These are phyloP conservation scores for Dendrocalamus sinicus DNA, from an alignment of 176 grass and related monocot genomes.

Conservation along the genomic window DNA sequence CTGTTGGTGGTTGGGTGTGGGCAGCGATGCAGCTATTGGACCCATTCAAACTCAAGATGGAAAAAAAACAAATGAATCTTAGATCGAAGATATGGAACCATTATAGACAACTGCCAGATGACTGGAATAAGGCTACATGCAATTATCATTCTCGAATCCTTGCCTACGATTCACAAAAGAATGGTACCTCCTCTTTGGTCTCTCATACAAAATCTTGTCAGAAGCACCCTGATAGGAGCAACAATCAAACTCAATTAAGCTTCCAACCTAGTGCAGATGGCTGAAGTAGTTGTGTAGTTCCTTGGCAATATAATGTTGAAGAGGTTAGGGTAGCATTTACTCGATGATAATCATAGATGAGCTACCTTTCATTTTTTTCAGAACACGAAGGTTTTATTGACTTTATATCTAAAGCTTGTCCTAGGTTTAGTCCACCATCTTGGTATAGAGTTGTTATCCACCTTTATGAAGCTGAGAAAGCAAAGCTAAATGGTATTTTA, in stretches of 20 bases:
- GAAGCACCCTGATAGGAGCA: background rate
- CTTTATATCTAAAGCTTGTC: background rate
- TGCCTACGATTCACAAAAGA: background rate
- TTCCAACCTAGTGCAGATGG: background rate
- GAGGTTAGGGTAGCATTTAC: background rate
- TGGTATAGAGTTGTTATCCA: background rate
- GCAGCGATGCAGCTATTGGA: too few relatives aligned
- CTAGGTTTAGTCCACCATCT: background rate
- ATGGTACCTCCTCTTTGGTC: background rate
- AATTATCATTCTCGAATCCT: background rate
- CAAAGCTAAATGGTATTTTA: background rate
- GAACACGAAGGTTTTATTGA: background rate
- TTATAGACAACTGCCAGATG: too few relatives aligned
- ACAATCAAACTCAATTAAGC: background rate
- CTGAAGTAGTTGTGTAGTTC: too few relatives aligned
- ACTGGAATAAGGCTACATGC: background rate
- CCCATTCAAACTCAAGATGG: too few relatives aligned
- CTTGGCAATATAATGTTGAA: background rate
- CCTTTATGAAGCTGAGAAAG: background rate
- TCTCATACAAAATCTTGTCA: background rate
- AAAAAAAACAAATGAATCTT: too few relatives aligned
- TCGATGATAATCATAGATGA: background rate
- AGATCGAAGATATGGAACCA: too few relatives aligned
- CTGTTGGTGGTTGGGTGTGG: too few relatives aligned
- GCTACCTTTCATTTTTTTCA: background rate